Evolutionary conservation across 1,139 yeast species (phyloP), one percentile per base, ranked within the genome.

Genomic region (Saccharomyces hybrid): DNA sequence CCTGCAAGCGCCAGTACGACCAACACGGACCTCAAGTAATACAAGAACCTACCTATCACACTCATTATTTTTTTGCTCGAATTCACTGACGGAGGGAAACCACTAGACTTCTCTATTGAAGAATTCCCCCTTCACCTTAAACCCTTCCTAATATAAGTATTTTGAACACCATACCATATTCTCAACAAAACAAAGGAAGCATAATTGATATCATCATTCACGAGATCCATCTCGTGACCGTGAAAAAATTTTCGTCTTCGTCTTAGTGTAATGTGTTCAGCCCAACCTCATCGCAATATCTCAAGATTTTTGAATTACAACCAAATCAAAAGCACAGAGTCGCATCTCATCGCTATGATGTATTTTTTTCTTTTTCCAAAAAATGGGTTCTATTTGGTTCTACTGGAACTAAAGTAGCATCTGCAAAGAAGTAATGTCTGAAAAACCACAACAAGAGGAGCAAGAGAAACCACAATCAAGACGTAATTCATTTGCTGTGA

Each of bases 1-100:
- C 81, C 73, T n/a, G 79, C 67, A 51, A 86, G 70, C 34, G 83
- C 69, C 1, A 77, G 59, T 2, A 83, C 78, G 48, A 83, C 85
- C 5, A 82, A 69, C 1, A 76, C 63, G 2, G 84, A 78, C 67
- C 83, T 84, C 53, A 75, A 61, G 66, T 78, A 80, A 68, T 81
- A 86, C 63, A 81, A 80, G 52, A 78, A 46, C 32, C 53, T 56
- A 51, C 57, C 47, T 27, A 55, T 34, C 23, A 54, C 28, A 13
- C 55, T 57, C 53, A 56, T 51, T 3, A 46, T 38, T 38, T 38
- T 16, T 38, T 19, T 19, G 25, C 44, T 38, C 26, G 1, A 19
- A 3, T n/a, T 32, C 8, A 13, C n/a, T 29, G 5, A 11, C 32
- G n/a, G n/a, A 13, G 32, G n/a, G 32, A 11, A 13, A 29, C 32